Conservation (phyloP, 2,329 filamentous ascomycete genomes). For the Mollisiaceae sp. region DNA sequence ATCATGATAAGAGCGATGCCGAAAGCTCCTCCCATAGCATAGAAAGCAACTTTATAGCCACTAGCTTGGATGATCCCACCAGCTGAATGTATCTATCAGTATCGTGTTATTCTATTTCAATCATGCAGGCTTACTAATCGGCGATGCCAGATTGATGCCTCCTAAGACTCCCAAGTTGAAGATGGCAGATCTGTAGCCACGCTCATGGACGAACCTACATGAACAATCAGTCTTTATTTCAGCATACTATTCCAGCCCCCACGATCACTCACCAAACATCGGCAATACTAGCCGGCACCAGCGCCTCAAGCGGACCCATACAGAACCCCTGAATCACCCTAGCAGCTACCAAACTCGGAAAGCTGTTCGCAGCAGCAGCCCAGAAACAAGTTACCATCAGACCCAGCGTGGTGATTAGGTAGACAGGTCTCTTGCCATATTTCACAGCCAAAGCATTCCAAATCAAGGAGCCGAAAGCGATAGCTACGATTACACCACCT, state of each 20-base stretch:
- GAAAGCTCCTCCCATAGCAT: constrained; percentile 50
- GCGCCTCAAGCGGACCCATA: constrained; percentile 28
- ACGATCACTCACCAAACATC: constrained; percentile 45
- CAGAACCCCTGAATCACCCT: constrained; percentile 36
- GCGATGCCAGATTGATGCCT: constrained; percentile 48
- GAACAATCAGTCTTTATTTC: too few relatives aligned
- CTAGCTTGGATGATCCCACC: constrained; percentile 47
- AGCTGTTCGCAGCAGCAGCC: constrained; percentile 45
- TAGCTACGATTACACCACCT: constrained; percentile 46
- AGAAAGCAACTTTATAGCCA: constrained; percentile 43
- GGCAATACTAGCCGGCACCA: constrained; percentile 44
- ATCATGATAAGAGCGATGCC: constrained; percentile 45
- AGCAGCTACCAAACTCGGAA: constrained; percentile 43
- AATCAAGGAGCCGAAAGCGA: constrained; percentile 47
- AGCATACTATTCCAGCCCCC: too few relatives aligned
- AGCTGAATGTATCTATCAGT: constrained; percentile 36
- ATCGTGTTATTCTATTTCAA: not conserved
- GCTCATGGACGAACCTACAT: constrained; percentile 48
- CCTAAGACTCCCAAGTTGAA: constrained; percentile 50
- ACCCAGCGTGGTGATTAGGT: constrained; percentile 43
- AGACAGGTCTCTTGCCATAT: constrained; percentile 33
- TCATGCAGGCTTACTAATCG: constrained; percentile 42
- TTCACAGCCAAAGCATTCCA: constrained; percentile 46
- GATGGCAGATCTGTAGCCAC: constrained; percentile 47
- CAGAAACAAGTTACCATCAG: constrained; percentile 45